Evolutionary conservation across 2,329 filamentous ascomycete species (phyloP).

Genomic region (Stemphylium beticola): DNA sequence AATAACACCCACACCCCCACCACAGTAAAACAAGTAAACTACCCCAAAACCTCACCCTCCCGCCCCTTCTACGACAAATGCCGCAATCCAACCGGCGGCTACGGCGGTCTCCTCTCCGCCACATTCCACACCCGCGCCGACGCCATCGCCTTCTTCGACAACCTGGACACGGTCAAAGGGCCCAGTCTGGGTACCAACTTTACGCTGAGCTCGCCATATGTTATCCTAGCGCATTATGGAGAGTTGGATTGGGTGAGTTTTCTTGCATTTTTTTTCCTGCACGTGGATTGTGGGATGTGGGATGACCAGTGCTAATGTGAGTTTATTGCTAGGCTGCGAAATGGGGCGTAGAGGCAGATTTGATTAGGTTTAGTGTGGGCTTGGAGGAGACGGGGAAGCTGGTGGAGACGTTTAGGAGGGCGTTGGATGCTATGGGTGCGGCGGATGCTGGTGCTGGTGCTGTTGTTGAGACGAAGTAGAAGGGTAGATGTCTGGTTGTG

Average conservation of each 20-base stretch:
- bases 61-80: slow-evolving; percentile 78
- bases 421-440: slow-evolving; percentile 65
- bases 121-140: slow-evolving; percentile 75
- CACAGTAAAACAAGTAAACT: slow-evolving; percentile 78
- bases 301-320: slow-evolving; percentile 3
- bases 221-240: slow-evolving; percentile 86
- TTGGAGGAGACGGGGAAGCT: slow-evolving; percentile 78
- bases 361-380: slow-evolving; percentile 88
- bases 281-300: not conserved
- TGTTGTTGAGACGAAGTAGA: not conserved
- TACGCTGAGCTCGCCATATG: slow-evolving; percentile 89
- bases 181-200: slow-evolving; percentile 97
- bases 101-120: slow-evolving; percentile 86
- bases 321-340: slow-evolving; percentile 63
- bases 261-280: not conserved
- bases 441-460: not conserved
- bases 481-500: too few species aligned
- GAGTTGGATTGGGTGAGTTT: slow-evolving; percentile 83
- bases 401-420: slow-evolving; percentile 67
- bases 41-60: slow-evolving; percentile 80
- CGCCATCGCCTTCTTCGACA: slow-evolving; percentile 83
- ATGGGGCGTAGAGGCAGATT: slow-evolving; percentile 79
- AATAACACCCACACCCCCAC: not conserved
- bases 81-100: slow-evolving; percentile 75
- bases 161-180: slow-evolving; percentile 86